These are phyloP conservation scores for Schoenoplectus tabernaemontani DNA, from an alignment of 202 grass and related monocot genomes.

Conservation along the genomic window DNA sequence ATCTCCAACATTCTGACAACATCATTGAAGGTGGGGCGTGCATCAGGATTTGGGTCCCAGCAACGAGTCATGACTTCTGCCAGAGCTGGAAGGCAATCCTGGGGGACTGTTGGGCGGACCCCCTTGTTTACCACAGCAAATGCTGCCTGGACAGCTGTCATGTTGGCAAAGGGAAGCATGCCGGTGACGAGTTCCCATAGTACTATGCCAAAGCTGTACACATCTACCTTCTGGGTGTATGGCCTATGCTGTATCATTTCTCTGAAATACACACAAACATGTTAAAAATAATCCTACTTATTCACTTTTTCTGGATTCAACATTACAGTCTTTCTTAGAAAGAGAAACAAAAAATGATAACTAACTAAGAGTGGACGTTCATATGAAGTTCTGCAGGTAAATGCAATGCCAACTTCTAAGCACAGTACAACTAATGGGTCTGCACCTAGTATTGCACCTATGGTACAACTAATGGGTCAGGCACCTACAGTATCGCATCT, in stretches of 20 bases:
- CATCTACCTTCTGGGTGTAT: slow-evolving; percentile 94
- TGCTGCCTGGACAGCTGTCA: slow-evolving; percentile 93
- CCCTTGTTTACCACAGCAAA: slow-evolving; percentile 96
- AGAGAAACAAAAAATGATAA: slow-evolving; percentile 9
- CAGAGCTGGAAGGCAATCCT: slow-evolving; percentile 78
- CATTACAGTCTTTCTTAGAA: neutral
- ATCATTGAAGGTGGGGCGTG: slow-evolving; percentile 60
- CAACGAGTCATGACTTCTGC: slow-evolving; percentile 84
- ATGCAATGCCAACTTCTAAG: neutral
- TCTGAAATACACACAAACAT: slow-evolving; percentile 28
- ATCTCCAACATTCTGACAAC: slow-evolving; percentile 76
- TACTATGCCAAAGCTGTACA: slow-evolving; percentile 95
- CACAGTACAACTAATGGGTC: neutral
- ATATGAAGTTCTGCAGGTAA: slow-evolving; percentile 23
- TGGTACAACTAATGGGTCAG: neutral
- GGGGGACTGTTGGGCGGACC: slow-evolving; percentile 62
- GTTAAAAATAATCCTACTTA: neutral
- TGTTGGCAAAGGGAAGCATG: slow-evolving; percentile 70
- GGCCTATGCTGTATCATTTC: slow-evolving; percentile 98
- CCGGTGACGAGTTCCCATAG: slow-evolving; percentile 89
- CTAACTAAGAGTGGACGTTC: slow-evolving; percentile 7
- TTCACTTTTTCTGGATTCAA: neutral
- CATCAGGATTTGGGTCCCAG: slow-evolving; percentile 80
- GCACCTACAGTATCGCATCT: neutral
- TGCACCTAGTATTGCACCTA: too few species aligned